phyloP scores from a whole-genome alignment of 108 stramenopile genomes.

The Stephanodiscus triporus region DNA sequence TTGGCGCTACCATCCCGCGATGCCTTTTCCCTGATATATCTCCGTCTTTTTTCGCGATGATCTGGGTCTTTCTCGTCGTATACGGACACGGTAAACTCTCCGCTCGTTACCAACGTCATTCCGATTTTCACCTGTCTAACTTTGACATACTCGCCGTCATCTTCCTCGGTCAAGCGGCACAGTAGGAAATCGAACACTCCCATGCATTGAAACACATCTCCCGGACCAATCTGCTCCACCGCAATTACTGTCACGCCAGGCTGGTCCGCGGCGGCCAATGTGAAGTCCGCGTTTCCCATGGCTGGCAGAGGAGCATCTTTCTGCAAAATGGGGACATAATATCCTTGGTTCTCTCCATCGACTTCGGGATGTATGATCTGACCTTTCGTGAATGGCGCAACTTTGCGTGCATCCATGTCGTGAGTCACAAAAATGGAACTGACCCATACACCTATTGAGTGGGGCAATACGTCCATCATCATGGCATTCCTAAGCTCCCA shows the following conservation, averaged over 20 bases:
- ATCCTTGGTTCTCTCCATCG: constrained; percentile 1
- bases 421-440: constrained; percentile 8
- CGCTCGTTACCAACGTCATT: constrained; percentile 68
- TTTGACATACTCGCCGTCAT: constrained; percentile 29
- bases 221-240: constrained; percentile 66
- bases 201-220: constrained; percentile 56
- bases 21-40: constrained; percentile 46
- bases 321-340: constrained; percentile 63
- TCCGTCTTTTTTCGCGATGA: constrained; percentile 62
- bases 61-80: constrained; percentile 82
- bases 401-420: neutral
- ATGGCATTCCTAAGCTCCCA: constrained; percentile 74
- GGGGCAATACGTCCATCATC: constrained; percentile 84
- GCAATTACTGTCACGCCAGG: constrained; percentile 74
- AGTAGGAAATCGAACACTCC: constrained; percentile 74
- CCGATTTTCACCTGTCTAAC: constrained; percentile 62
- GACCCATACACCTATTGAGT: constrained; percentile 78
- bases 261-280: constrained; percentile 59
- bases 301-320: constrained; percentile 72
- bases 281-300: constrained; percentile 62
- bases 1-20: constrained; percentile 2
- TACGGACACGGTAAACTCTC: constrained; percentile 72
- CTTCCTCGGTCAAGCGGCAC: constrained; percentile 46
- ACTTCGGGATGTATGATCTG: constrained; percentile 25
- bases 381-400: constrained; percentile 30